Evolutionary conservation across 2,329 filamentous ascomycete species (phyloP).

Genomic region (Aspergillus pseudoterreus): DNA sequence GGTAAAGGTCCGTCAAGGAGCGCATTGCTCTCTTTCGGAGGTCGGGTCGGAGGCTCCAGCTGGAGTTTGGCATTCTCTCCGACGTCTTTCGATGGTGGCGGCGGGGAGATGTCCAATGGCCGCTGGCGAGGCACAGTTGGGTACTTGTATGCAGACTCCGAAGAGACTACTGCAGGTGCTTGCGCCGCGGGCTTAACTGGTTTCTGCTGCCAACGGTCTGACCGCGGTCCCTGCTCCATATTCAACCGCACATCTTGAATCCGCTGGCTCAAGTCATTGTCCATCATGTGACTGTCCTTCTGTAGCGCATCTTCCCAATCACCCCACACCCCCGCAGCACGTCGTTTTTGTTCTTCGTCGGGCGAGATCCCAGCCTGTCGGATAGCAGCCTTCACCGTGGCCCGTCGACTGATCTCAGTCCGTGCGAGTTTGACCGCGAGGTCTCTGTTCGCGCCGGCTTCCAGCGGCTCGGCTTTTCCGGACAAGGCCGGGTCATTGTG

Average conservation of each 20-base stretch:
- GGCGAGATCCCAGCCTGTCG: constrained; percentile 56
- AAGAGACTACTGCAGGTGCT: constrained; percentile 15
- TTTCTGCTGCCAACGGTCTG: constrained; percentile 6
- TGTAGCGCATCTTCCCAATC: constrained; percentile 48
- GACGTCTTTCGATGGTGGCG: constrained; percentile 16
- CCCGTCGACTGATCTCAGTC: constrained; percentile 66
- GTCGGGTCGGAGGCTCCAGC: constrained; percentile 32
- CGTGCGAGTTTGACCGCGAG: constrained; percentile 74
- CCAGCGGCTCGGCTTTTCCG: constrained; percentile 58
- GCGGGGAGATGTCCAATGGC: constrained; percentile 19
- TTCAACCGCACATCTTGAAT: constrained; percentile 50
- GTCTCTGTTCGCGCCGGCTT: constrained; percentile 68
- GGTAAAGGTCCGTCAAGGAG: constrained; percentile 19
- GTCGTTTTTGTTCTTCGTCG: constrained; percentile 55
- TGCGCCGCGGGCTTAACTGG: constrained; percentile 10
- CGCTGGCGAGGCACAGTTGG: constrained; percentile 40
- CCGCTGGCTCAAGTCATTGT: constrained; percentile 48
- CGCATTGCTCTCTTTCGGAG: constrained; percentile 33
- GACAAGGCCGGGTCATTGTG: constrained; percentile 57
- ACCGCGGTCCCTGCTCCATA: constrained; percentile 25
- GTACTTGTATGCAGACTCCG: constrained; percentile 38
- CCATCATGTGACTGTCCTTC: constrained; percentile 28
- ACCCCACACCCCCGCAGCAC: constrained; percentile 52
- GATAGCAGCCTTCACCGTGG: constrained; percentile 57
- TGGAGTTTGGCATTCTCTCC: constrained; percentile 15